phyloP scores from a whole-genome alignment of 2,329 filamentous ascomycete genomes.

The Fulvia fulva region DNA sequence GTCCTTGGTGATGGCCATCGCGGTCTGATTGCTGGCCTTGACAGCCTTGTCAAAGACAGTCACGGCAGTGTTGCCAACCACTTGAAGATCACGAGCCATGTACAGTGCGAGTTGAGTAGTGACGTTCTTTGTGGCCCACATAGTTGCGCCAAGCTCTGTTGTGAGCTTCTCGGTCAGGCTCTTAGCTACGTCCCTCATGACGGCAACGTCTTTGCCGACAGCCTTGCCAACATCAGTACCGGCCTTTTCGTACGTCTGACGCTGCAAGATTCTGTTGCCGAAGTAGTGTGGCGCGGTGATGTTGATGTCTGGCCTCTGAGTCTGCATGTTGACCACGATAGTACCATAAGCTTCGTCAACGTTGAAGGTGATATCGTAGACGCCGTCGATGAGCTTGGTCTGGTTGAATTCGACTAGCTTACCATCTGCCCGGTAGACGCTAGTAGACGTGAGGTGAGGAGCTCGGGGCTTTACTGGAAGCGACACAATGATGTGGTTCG shows the following conservation, averaged over 20 bases:
- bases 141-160: slow-evolving; percentile 22
- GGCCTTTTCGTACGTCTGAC: slow-evolving; percentile 25
- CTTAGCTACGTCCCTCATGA: slow-evolving; percentile 22
- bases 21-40: slow-evolving; percentile 15
- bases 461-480: slow-evolving; percentile 13
- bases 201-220: slow-evolving; percentile 27
- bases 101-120: slow-evolving; percentile 26
- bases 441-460: slow-evolving; percentile 4
- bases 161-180: slow-evolving; percentile 21
- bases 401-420: slow-evolving; percentile 18
- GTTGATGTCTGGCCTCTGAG: slow-evolving; percentile 18
- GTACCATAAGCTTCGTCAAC: slow-evolving; percentile 25
- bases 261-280: slow-evolving; percentile 23
- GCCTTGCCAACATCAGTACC: slow-evolving; percentile 27
- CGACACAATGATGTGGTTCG: slow-evolving; percentile 30
- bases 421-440: slow-evolving; percentile 7
- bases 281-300: slow-evolving; percentile 27
- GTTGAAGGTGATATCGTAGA: slow-evolving; percentile 27
- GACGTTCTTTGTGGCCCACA: slow-evolving; percentile 28
- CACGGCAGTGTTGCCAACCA: slow-evolving; percentile 22
- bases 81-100: slow-evolving; percentile 23
- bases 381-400: slow-evolving; percentile 29
- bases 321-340: slow-evolving; percentile 22
- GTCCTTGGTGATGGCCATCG: slow-evolving; percentile 14
- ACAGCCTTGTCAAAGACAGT: slow-evolving; percentile 16